Conservation (phyloP, 1,139 yeast genomes). For the Lodderomyces parapsilosis region DNA sequence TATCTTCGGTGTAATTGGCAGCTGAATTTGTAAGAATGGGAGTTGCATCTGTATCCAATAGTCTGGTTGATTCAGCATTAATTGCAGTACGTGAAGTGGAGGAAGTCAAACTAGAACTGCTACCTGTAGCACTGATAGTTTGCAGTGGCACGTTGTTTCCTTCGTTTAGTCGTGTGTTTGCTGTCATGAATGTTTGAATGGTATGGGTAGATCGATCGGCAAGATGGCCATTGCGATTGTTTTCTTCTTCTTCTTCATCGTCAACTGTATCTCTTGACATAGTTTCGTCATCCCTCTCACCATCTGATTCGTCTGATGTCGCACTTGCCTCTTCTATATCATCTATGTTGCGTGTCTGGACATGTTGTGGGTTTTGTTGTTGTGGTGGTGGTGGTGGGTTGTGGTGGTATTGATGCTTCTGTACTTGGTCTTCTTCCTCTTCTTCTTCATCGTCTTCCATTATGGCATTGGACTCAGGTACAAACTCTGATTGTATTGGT, state of each 20-base stretch:
- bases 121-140: not conserved
- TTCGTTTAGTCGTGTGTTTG: slow-evolving; percentile 13
- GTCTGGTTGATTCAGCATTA: no score
- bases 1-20: slow-evolving; percentile 21
- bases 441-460: slow-evolving; percentile 13
- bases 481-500: slow-evolving; percentile 20
- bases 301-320: slow-evolving; percentile 1
- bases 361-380: slow-evolving; percentile 1
- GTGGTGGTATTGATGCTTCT: slow-evolving; percentile 1
- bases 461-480: slow-evolving; percentile 1
- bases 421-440: slow-evolving; percentile 15
- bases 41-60: slow-evolving; percentile 29
- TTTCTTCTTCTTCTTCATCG: not conserved
- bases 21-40: slow-evolving; percentile 22
- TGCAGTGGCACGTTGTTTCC: not conserved
- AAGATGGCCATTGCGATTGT: slow-evolving; percentile 7
- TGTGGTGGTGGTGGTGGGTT: slow-evolving; percentile 1
- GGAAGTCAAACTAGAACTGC: slow-evolving; percentile 18
- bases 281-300: not conserved
- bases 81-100: no score
- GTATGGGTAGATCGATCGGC: slow-evolving; percentile 27
- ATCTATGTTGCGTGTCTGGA: not conserved
- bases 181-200: slow-evolving; percentile 27
- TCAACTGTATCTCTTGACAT: not conserved
- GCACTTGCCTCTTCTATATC: slow-evolving; percentile 1